Base-by-base conservation (phyloP, 495 filamentous ascomycete genomes). In the Saxophila tyrrhenica region DNA sequence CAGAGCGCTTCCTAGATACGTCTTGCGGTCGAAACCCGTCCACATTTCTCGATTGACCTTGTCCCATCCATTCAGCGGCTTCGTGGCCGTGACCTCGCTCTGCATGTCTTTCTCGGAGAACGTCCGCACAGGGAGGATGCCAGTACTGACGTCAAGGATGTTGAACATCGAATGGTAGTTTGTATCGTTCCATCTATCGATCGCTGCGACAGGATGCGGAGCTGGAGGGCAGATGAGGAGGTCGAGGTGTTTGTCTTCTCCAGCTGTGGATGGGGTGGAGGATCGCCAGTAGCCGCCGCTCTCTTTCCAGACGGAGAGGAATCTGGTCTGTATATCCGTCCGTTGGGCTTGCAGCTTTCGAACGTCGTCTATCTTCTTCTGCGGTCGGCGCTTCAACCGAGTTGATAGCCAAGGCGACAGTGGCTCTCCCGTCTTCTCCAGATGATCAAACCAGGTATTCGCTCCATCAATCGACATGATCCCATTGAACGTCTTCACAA, bases 151-250 rank as follows among this genome's bases (percentile, higher is more conserved):
- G 60, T 86, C 81, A 15, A 86, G 61, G 51, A 84, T 57, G 7
- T 81, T 79, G 51, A 79, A 84, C 10, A 67, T 72, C 16, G 71
- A 75, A 0, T 82, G 84, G 60, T 84, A 85, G 23, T 78, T 75
- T 0, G 78, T 73, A 0, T 71, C 74, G 67, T 81, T 81, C 67
- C 79, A 86, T 2, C 73, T 62, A 65, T 86, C 82, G 45, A 82
- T 69, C n/a, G 73, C 67, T 0, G 82, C 80, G 0, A 82, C 72
- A 25, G 58, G 78, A 66, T 67, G 78, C 19, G 70, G 69, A 5
- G 69, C 70, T 0, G 65, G 64, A 7, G 70, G 69, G 43, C 62
- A 67, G 38, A 72, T 62, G 48, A 72, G 62, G 5, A 67, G 61
- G 51, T 72, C 69, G 13, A 72, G 50, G 3, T 25, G 59, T 39